Evolutionary conservation across 2,329 filamentous ascomycete species (phyloP).

Genomic region (Hypoxylon sp.): DNA sequence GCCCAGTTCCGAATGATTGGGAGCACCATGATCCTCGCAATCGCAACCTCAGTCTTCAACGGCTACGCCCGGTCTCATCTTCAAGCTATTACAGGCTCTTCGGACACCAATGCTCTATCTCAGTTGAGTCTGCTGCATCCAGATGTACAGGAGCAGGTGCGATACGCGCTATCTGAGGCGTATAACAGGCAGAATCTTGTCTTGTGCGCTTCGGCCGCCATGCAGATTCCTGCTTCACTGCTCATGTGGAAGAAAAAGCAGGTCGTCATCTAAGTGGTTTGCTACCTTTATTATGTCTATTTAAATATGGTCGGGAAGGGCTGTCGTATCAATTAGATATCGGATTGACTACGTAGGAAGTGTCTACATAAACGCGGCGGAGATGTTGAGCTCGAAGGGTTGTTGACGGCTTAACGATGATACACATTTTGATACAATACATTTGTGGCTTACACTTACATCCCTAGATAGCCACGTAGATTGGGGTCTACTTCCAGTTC

Average conservation of each 20-base stretch:
- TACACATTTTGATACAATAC: background rate
- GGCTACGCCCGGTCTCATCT: background rate
- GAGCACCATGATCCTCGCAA: background rate
- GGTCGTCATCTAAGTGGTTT: background rate
- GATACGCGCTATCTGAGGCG: constrained; percentile 15
- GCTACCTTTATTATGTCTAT: too few relatives aligned
- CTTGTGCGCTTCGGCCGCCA: constrained; percentile 38
- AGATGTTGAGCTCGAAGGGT: background rate
- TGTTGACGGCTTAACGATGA: background rate
- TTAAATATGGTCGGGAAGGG: background rate
- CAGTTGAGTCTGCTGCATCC: background rate
- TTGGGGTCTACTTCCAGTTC: background rate
- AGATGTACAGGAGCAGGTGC: background rate
- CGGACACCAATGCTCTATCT: background rate
- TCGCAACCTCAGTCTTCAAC: constrained; percentile 14
- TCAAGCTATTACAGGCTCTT: background rate
- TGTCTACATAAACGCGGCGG: too few relatives aligned
- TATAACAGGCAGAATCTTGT: constrained; percentile 46
- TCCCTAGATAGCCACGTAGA: background rate
- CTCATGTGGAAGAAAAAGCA: constrained; percentile 46
- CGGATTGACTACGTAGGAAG: too few relatives aligned
- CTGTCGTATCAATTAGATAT: background rate
- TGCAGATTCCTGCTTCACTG: constrained; percentile 40
- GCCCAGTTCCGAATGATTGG: constrained; percentile 6
- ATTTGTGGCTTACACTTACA: background rate